Conservation (phyloP, 805 yeast genomes). For the Lachancea kluyveri region DNA sequence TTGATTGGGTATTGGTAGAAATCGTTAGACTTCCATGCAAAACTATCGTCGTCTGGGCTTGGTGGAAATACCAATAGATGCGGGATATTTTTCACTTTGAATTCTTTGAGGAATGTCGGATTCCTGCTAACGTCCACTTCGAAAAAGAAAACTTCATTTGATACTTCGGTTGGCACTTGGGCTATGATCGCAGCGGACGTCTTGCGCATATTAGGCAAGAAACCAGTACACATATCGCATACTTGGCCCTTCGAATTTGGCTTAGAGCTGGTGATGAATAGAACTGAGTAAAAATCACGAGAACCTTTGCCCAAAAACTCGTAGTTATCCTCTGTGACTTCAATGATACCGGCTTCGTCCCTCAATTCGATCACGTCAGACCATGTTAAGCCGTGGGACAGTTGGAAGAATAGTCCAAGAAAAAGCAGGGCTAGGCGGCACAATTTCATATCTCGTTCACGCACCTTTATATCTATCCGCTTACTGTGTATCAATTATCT, state of each 20-base stretch:
- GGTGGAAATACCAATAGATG: slow-evolving; percentile 66
- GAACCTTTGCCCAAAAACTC: slow-evolving; percentile 37
- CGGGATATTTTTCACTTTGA: slow-evolving; percentile 50
- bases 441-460: too few species aligned
- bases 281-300: slow-evolving; percentile 44
- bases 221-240: slow-evolving; percentile 37
- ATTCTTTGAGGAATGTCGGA: slow-evolving; percentile 33
- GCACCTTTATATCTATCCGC: too few species aligned
- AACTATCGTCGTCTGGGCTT: slow-evolving; percentile 20
- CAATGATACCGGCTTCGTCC: slow-evolving; percentile 36
- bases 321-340: slow-evolving; percentile 37
- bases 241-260: slow-evolving; percentile 36
- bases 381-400: slow-evolving; percentile 13
- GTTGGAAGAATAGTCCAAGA: slow-evolving; percentile 15
- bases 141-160: slow-evolving; percentile 37
- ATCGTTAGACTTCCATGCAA: slow-evolving; percentile 25
- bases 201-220: slow-evolving; percentile 36
- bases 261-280: slow-evolving; percentile 47
- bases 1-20: slow-evolving; percentile 33
- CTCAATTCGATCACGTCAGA: slow-evolving; percentile 11
- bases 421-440: too few species aligned
- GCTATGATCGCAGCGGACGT: slow-evolving; percentile 39
- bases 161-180: slow-evolving; percentile 38
- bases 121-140: slow-evolving; percentile 47
- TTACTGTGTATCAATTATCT: too few species aligned